Conservation (phyloP, 768 basidiomycete genomes). For the Suillus occidentalis region DNA sequence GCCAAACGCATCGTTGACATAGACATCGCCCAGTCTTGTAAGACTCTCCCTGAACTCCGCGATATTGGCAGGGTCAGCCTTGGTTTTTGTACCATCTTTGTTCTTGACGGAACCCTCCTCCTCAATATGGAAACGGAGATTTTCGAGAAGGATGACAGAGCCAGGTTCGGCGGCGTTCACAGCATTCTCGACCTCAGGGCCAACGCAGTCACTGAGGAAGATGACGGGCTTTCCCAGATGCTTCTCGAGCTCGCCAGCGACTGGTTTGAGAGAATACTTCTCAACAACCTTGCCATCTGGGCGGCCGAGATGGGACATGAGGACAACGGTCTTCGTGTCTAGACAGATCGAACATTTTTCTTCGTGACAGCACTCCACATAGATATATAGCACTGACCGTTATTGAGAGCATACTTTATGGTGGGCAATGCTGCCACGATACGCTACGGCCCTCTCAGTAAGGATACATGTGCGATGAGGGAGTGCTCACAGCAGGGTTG, state of each 20-base stretch:
- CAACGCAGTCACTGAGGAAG: conserved; percentile 86
- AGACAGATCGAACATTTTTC: conserved; percentile 1
- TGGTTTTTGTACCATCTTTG: conserved; percentile 91
- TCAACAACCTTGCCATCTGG: conserved; percentile 88
- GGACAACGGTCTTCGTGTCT: conserved; percentile 82
- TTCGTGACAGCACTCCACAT: not conserved
- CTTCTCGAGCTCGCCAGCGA: conserved; percentile 76
- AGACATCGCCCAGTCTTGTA: conserved; percentile 92
- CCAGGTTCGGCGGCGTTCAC: conserved; percentile 61
- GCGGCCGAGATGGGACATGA: conserved; percentile 98
- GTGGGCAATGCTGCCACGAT: conserved; percentile 97
- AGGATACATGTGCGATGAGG: conserved; percentile 10
- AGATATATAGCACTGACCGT: conserved; percentile 47
- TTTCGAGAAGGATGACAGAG: conserved; percentile 89
- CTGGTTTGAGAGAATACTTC: conserved; percentile 90
- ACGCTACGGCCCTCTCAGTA: conserved; percentile 54
- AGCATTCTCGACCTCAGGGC: conserved; percentile 77
- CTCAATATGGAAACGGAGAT: conserved; percentile 97
- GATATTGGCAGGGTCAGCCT: conserved; percentile 83
- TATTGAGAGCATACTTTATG: conserved; percentile 87
- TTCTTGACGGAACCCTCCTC: conserved; percentile 96
- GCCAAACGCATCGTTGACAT: conserved; percentile 98
- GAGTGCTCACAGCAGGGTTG: conserved; percentile 82
- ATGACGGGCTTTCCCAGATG: conserved; percentile 71
- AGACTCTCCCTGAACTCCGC: conserved; percentile 83